Base-by-base conservation (phyloP, 306 rosid genomes). In the Geum urbanum region DNA sequence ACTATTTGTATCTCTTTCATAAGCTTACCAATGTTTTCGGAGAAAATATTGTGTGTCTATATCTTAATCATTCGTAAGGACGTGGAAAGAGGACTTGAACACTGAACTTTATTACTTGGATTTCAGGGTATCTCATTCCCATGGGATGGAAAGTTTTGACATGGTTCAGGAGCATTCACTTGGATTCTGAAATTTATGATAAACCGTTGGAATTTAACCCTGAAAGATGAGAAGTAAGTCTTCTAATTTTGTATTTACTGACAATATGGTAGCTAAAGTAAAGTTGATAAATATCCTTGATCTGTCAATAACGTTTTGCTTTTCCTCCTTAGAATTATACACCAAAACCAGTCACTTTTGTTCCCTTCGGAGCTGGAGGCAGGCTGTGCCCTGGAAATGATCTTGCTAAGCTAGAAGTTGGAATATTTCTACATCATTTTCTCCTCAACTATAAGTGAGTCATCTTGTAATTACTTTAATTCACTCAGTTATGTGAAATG, bases 291-390 rank as follows among this genome's bases (percentile, higher is more conserved):
- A 53, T 41, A 35, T 45, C 48, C 24, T 40, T 1, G 24, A 37
- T 20, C 46, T 58, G 35, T 20, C 20, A 12, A 41, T 4, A 19
- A 35, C 48, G 27, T 69, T 58, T 47, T 20, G 16, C 4, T 65
- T 66, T 53, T 45, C 19, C 45, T 18, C 39, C 44, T 13, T 51
- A 92, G 86, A 47, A 54, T 45, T 64, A 5, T 20, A 82, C 80
- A 58, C 90, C 86, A 48, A 89, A 82, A 75, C 92, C 92, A 0
- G 96, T 89, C 48, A 84, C 85, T 52, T 92, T 92, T 85, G 84
- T 92, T 59, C 98, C 98, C 69, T 92, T 92, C 69, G 98, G 96
- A 77, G 86, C 76, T 57, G 98, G 98, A 80, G 80, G 68, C 61
- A 86, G 95, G 62, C 48, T 88, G 71, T 92, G 98, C 77, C 98